These are phyloP conservation scores for Exophiala bonariae DNA, from an alignment of 2,329 filamentous ascomycete genomes.

Conservation along the genomic window DNA sequence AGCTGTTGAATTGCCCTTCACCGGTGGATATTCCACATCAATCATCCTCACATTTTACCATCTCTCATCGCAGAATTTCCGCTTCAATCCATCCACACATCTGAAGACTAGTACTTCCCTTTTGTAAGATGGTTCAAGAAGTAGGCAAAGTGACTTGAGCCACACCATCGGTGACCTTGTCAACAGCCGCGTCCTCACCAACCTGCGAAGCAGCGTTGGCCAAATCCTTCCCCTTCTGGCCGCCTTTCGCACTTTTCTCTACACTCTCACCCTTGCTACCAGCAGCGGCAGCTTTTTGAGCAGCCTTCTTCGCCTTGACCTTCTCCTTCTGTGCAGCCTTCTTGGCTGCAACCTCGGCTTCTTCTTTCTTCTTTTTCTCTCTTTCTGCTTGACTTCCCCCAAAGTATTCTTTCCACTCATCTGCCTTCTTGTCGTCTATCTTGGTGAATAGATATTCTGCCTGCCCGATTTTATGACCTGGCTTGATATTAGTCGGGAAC, in stretches of 20 bases:
- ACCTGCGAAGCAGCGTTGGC: conserved; percentile 37
- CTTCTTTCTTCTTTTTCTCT: conserved; percentile 68
- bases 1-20: no score
- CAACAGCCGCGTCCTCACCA: conserved; percentile 36
- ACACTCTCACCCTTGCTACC: conserved; percentile 25
- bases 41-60: no score
- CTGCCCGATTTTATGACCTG: conserved; percentile 79
- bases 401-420: conserved; percentile 78
- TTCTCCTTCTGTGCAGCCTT: conserved; percentile 39
- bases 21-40: no score
- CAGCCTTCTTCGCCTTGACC: conserved; percentile 28
- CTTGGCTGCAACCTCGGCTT: conserved; percentile 35
- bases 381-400: conserved; percentile 67
- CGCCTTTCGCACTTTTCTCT: conserved; percentile 33
- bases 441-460: conserved; percentile 78
- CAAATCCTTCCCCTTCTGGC: conserved; percentile 26
- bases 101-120: no score
- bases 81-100: no score
- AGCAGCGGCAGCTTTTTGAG: conserved; percentile 15
- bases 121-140: conserved; percentile 35
- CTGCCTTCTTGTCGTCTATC: conserved; percentile 78
- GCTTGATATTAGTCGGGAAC: conserved; percentile 59
- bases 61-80: no score
- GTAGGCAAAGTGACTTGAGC: conserved; percentile 43
- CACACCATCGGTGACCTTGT: conserved; percentile 43